These are phyloP conservation scores for Chalciporus piperatus DNA, from an alignment of 768 basidiomycete genomes.

Conservation along the genomic window DNA sequence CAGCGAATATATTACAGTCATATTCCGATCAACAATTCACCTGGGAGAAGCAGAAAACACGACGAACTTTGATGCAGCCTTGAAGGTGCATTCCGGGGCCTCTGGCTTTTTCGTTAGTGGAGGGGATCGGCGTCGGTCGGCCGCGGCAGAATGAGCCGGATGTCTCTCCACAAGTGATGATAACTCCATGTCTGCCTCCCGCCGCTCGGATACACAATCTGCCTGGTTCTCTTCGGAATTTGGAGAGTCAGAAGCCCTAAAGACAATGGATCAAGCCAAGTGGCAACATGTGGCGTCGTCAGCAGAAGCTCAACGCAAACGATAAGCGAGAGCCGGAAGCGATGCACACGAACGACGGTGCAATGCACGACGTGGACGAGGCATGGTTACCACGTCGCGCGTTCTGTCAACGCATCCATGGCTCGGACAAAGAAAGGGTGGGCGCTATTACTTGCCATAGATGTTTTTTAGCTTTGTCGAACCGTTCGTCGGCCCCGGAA, in stretches of 20 bases:
- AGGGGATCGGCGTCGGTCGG: constrained; percentile 20
- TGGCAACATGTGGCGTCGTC: constrained; percentile 34
- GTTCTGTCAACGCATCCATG: constrained; percentile 5
- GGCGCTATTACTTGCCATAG: constrained; percentile 28
- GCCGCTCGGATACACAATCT: constrained; percentile 12
- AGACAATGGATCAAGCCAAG: constrained; percentile 17
- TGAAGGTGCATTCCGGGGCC: constrained; percentile 20
- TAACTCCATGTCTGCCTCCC: constrained; percentile 15
- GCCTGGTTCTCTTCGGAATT: constrained; percentile 18
- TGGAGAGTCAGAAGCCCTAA: constrained; percentile 33
- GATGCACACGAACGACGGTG: constrained; percentile 10
- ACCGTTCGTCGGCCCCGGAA: constrained; percentile 29
- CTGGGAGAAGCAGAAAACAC: constrained; percentile 5
- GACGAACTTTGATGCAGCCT: constrained; percentile 26
- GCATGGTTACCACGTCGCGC: constrained; percentile 12
- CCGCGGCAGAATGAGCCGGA: constrained; percentile 15
- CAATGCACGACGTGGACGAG: constrained; percentile 11
- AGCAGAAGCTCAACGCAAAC: constrained; percentile 21
- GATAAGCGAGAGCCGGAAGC: constrained; percentile 22
- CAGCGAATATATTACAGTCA: constrained; percentile 18
- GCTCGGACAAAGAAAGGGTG: constrained; percentile 5
- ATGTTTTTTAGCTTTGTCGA: constrained; percentile 36
- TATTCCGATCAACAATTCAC: constrained; percentile 26
- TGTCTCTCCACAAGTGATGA: constrained; percentile 19
- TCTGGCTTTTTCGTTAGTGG: constrained; percentile 19